Evolutionary conservation across 495 filamentous ascomycete species (phyloP).

Genomic region (Neurospora intermedia): DNA sequence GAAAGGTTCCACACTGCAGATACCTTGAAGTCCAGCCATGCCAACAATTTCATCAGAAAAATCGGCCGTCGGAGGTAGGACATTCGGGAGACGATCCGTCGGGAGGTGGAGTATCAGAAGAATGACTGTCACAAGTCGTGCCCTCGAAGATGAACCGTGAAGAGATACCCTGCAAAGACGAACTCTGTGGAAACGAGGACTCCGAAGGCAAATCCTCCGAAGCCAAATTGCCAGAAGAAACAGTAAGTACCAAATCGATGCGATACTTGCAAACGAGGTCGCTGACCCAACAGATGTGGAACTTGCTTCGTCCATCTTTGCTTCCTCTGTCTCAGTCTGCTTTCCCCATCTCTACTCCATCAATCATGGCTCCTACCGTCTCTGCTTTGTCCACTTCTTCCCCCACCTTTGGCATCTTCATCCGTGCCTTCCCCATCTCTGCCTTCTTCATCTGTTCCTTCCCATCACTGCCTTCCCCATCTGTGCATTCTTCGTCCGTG

Average conservation of each 20-base stretch:
- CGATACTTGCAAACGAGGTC: neutral
- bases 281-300: neutral
- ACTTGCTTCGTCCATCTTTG: neutral
- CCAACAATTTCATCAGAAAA: neutral
- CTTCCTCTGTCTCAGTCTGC: neutral
- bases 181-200: neutral
- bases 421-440: no score
- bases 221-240: neutral
- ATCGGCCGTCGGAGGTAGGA: neutral
- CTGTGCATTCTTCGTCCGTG: fast-evolving
- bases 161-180: neutral
- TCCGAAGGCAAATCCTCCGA: neutral
- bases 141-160: neutral
- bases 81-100: neutral
- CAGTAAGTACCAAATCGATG: neutral
- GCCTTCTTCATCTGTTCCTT: neutral
- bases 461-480: no score
- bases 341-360: neutral
- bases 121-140: neutral
- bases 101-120: neutral
- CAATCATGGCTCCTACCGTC: neutral
- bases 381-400: neutral
- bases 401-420: no score
- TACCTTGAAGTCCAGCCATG: neutral
- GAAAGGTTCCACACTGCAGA: neutral